Evolutionary conservation across 768 basidiomycete genomes (phyloP).

Genomic region (Sarcodon sp.): DNA sequence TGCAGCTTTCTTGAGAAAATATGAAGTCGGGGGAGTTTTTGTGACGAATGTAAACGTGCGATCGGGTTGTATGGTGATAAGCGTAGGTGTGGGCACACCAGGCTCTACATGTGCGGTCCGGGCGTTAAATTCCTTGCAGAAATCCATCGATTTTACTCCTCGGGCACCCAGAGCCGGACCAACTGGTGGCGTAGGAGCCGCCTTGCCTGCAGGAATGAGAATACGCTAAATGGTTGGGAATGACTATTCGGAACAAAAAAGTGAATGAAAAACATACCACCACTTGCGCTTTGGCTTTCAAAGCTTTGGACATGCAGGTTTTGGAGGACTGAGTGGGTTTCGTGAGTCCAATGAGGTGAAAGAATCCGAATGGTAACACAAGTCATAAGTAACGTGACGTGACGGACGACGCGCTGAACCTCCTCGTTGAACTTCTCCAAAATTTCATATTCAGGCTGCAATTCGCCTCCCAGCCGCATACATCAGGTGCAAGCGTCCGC

Average conservation of each 20-base stretch:
- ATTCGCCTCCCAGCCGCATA: too few relatives aligned
- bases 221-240: conserved; percentile 42
- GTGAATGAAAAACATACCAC: conserved; percentile 40
- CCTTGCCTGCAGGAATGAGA: conserved; percentile 86
- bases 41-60: conserved; percentile 89
- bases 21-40: conserved; percentile 82
- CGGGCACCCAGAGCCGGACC: conserved; percentile 96
- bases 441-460: too few relatives aligned
- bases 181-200: conserved; percentile 90
- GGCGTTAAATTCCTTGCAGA: conserved; percentile 99
- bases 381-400: too few relatives aligned
- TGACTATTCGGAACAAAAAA: neutral
- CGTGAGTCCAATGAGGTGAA: too few relatives aligned
- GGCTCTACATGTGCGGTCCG: conserved; percentile 79
- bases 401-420: too few relatives aligned
- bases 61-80: conserved; percentile 89
- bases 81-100: conserved; percentile 82
- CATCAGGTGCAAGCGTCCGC: too few relatives aligned
- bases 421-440: too few relatives aligned
- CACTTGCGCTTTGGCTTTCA: conserved; percentile 55
- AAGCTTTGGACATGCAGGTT: conserved; percentile 52
- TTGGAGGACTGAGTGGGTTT: neutral
- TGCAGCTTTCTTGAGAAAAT: conserved; percentile 84
- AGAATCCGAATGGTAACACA: too few relatives aligned
- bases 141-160: conserved; percentile 99